Conservation (phyloP, 2,329 filamentous ascomycete species). For the Ceratocystis cubensis region DNA sequence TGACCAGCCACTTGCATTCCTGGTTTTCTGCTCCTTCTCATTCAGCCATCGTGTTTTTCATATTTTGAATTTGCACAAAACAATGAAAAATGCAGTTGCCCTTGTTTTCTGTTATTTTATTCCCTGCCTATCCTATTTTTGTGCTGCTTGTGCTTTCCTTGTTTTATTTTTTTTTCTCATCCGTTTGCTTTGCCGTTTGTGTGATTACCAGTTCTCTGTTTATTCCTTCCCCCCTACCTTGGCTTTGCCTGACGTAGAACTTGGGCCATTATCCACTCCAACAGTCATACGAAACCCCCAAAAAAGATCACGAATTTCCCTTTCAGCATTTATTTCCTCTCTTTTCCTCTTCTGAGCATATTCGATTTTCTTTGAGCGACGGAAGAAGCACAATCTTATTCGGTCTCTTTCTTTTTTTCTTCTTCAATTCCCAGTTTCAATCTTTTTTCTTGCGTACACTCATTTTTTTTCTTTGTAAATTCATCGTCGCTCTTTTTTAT, state of each 20-base stretch:
- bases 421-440: neutral
- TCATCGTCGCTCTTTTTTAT: conserved; percentile 8
- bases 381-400: neutral
- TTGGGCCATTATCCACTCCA: neutral
- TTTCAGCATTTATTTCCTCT: conserved; percentile 8
- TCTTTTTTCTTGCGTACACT: conserved; percentile 5
- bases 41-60: conserved; percentile 5
- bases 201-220: neutral
- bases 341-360: conserved; percentile 2
- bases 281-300: neutral
- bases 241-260: neutral
- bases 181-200: neutral
- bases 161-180: conserved; percentile 4
- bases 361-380: conserved; percentile 5
- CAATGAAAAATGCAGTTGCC: neutral
- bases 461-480: conserved; percentile 11
- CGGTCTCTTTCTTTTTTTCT: neutral
- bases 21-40: neutral
- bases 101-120: conserved; percentile 5
- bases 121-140: conserved; percentile 2
- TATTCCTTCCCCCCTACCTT: conserved; percentile 4
- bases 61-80: conserved; percentile 8
- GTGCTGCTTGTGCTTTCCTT: conserved; percentile 8
- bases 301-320: conserved; percentile 6
- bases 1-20: conserved; percentile 19